These are phyloP conservation scores for Trichothecium sympodiale DNA, from an alignment of 2,329 filamentous ascomycete genomes.

Conservation along the genomic window DNA sequence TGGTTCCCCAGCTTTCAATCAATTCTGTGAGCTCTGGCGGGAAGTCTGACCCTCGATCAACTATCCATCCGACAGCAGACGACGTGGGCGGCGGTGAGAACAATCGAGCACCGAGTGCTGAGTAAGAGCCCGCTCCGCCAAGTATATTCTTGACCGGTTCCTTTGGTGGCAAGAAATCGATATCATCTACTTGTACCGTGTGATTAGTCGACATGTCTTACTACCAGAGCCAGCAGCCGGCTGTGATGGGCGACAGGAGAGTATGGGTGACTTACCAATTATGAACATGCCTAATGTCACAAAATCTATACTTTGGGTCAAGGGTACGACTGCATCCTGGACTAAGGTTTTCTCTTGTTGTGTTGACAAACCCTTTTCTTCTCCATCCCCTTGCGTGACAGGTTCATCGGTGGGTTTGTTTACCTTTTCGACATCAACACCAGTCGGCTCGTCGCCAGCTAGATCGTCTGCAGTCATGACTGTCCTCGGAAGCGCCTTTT, in stretches of 20 bases:
- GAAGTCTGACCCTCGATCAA: slow-evolving; percentile 85
- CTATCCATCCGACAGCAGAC: slow-evolving; percentile 71
- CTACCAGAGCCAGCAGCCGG: no score
- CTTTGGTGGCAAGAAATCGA: slow-evolving; percentile 66
- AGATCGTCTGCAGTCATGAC: not conserved
- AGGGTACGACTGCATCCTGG: not conserved
- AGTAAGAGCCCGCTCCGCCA: slow-evolving; percentile 83
- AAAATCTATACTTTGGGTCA: slow-evolving; percentile 41
- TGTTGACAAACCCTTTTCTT: not conserved
- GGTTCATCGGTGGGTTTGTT: not conserved
- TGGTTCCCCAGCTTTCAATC: slow-evolving; percentile 67
- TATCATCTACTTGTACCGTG: slow-evolving; percentile 56
- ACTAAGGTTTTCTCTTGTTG: not conserved
- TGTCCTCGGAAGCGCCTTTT: not conserved
- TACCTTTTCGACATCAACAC: not conserved
- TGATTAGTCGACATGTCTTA: not conserved
- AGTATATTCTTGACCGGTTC: slow-evolving; percentile 63
- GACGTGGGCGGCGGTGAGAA: slow-evolving; percentile 63
- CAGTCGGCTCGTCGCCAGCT: not conserved
- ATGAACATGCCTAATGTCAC: slow-evolving; percentile 66
- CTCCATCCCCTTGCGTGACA: not conserved
- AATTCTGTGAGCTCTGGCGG: slow-evolving; percentile 51
- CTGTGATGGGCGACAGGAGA: not conserved
- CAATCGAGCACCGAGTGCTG: slow-evolving; percentile 77
- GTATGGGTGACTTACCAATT: slow-evolving; percentile 39